These are phyloP conservation scores for Xylaria sp. DNA, from an alignment of 2,329 filamentous ascomycete genomes.

Conservation along the genomic window DNA sequence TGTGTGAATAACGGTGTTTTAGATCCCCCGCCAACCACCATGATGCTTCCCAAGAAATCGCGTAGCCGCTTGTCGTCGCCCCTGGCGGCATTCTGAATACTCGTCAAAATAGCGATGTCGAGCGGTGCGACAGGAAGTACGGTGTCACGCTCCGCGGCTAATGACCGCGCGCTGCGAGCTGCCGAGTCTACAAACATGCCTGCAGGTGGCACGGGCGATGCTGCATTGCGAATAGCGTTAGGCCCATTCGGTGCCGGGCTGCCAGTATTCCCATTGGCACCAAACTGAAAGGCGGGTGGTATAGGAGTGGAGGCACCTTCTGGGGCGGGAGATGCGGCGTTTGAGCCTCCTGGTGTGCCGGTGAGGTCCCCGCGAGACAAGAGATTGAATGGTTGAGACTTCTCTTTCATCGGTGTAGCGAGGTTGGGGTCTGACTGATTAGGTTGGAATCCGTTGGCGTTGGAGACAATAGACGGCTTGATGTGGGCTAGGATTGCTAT, in stretches of 20 bases:
- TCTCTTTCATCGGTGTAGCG: constrained; percentile 71
- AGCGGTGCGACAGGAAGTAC: constrained; percentile 85
- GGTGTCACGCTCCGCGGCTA: constrained; percentile 78
- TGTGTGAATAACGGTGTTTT: constrained; percentile 83
- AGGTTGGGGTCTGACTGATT: constrained; percentile 57
- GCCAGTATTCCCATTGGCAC: constrained; percentile 55
- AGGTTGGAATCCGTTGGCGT: constrained; percentile 56
- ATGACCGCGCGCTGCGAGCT: constrained; percentile 57
- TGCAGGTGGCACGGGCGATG: constrained; percentile 52
- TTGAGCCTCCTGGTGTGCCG: constrained; percentile 84
- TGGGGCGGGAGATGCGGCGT: constrained; percentile 86
- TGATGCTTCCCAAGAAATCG: constrained; percentile 89
- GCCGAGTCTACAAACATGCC: constrained; percentile 64
- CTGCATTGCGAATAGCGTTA: constrained; percentile 42
- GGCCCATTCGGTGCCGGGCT: constrained; percentile 59
- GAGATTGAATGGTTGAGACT: constrained; percentile 74
- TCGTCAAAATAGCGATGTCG: constrained; percentile 89
- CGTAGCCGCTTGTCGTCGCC: constrained; percentile 93
- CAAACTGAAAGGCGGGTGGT: constrained; percentile 67
- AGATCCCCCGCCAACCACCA: constrained; percentile 87
- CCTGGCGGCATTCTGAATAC: constrained; percentile 85
- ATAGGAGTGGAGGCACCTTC: constrained; percentile 78
- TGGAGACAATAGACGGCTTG: constrained; percentile 66
- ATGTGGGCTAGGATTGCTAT: constrained; percentile 70
- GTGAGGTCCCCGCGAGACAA: constrained; percentile 76